Conservation (phyloP, 352 stramenopile genomes). For the Phytophthora citricola region DNA sequence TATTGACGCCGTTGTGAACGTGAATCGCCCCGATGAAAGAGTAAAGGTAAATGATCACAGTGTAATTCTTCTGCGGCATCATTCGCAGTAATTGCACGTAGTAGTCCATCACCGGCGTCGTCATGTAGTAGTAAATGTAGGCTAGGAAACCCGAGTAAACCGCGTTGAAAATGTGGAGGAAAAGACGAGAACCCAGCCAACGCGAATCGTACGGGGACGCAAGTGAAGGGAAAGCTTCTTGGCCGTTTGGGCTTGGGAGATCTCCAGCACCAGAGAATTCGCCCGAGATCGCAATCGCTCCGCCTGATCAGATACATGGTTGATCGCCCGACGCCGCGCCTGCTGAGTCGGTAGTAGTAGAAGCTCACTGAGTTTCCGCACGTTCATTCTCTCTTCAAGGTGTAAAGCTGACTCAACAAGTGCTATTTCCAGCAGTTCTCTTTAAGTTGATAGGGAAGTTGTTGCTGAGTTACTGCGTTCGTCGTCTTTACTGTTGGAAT, state of each 20-base stretch:
- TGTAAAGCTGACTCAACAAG: no score
- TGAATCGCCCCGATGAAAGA: slow-evolving; percentile 32
- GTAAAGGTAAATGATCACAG: slow-evolving; percentile 27
- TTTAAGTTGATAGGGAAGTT: no score
- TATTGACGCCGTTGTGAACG: slow-evolving; percentile 31
- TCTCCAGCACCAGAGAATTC: slow-evolving; percentile 26
- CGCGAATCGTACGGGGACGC: slow-evolving; percentile 14
- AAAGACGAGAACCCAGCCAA: slow-evolving; percentile 35
- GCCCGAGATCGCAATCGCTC: slow-evolving; percentile 21
- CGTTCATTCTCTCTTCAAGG: slow-evolving; percentile 3
- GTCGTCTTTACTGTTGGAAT: background rate
- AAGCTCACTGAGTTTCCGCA: slow-evolving; percentile 13
- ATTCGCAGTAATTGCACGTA: slow-evolving; percentile 38
- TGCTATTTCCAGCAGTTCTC: no score
- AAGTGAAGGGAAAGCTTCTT: slow-evolving; percentile 31
- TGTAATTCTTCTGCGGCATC: slow-evolving; percentile 44
- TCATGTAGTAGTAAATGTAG: slow-evolving; percentile 41
- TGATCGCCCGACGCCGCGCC: slow-evolving; percentile 11
- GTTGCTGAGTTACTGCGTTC: background rate
- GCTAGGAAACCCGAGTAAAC: slow-evolving; percentile 27
- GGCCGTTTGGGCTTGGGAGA: slow-evolving; percentile 25
- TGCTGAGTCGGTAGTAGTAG: slow-evolving; percentile 7
- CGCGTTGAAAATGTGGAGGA: slow-evolving; percentile 40
- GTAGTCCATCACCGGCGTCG: slow-evolving; percentile 32
- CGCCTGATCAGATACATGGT: slow-evolving; percentile 21